Conservation (phyloP, 306 rosid genomes). For the Gastrolobium villosum region DNA sequence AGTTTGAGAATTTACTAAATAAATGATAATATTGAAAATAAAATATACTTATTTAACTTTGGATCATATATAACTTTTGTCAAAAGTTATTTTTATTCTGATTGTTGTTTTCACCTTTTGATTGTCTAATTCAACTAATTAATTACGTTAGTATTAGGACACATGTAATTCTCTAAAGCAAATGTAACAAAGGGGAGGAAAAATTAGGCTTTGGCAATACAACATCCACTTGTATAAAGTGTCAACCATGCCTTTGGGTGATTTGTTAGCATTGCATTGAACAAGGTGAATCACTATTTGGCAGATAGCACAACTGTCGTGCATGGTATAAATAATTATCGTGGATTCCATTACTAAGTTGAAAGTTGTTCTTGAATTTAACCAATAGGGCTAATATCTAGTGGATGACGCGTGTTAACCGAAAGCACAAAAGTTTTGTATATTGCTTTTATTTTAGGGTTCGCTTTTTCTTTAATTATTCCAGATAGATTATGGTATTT, state of each 20-base stretch:
- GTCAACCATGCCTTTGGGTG: not conserved
- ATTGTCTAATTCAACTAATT: not conserved
- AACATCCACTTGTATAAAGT: not conserved
- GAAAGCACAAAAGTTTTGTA: not conserved
- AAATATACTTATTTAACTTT: too few species aligned
- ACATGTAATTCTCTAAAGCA: not conserved
- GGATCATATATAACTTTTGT: too few species aligned
- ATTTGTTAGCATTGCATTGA: not conserved
- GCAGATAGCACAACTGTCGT: not conserved
- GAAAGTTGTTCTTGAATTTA: not conserved
- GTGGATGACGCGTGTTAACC: not conserved
- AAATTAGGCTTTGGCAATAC: too few species aligned
- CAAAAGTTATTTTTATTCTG: too few species aligned
- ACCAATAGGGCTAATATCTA: not conserved
- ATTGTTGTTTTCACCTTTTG: too few species aligned
- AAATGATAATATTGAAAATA: too few species aligned
- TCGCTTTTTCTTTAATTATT: too few species aligned
- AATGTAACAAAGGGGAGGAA: too few species aligned
- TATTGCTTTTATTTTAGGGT: too few species aligned
- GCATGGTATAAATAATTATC: not conserved
- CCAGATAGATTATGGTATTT: too few species aligned
- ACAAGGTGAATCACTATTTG: not conserved
- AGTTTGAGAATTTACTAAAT: too few species aligned
- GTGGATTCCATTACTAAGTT: too few species aligned
- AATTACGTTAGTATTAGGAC: not conserved